Conservation (phyloP, 805 yeast genomes). For the Candida ovalis region DNA sequence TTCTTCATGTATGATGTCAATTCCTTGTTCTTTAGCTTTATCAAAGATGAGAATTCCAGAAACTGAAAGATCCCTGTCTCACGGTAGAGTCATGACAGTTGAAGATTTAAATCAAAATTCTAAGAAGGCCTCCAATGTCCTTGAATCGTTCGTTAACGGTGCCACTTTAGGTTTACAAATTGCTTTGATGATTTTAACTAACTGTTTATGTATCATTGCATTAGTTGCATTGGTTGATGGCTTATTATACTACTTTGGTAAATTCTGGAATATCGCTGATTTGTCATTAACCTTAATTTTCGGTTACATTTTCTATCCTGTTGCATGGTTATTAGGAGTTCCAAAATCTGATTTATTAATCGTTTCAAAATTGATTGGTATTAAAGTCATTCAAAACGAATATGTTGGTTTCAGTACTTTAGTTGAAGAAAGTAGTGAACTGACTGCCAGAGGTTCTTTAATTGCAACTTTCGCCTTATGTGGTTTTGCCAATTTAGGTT, state of each 20-base stretch:
- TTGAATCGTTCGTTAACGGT: constrained; percentile 44
- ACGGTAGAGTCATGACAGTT: constrained; percentile 46
- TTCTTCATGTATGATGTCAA: constrained; percentile 67
- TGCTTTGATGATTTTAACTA: constrained; percentile 54
- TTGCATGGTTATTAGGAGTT: constrained; percentile 55
- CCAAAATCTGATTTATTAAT: constrained; percentile 49
- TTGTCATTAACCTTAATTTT: constrained; percentile 53
- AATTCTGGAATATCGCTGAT: constrained; percentile 51
- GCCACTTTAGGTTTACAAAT: constrained; percentile 53
- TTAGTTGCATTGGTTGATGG: constrained; percentile 54
- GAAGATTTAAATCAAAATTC: constrained; percentile 34
- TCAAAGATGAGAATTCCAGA: constrained; percentile 60
- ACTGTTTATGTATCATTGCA: constrained; percentile 59
- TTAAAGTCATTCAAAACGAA: constrained; percentile 59
- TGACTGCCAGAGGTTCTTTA: constrained; percentile 49
- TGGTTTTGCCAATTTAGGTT: constrained; percentile 61
- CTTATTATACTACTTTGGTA: constrained; percentile 56
- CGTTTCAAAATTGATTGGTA: constrained; percentile 50
- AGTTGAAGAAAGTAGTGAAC: constrained; percentile 23
- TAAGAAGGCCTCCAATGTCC: constrained; percentile 39
- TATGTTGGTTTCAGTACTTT: constrained; percentile 48
- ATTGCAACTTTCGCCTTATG: constrained; percentile 60
- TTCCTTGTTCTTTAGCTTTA: constrained; percentile 60
- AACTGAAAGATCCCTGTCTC: constrained; percentile 49
- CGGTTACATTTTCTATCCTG: constrained; percentile 57